phyloP scores from a whole-genome alignment of 768 basidiomycete genomes.

The Suillus brevipes region DNA sequence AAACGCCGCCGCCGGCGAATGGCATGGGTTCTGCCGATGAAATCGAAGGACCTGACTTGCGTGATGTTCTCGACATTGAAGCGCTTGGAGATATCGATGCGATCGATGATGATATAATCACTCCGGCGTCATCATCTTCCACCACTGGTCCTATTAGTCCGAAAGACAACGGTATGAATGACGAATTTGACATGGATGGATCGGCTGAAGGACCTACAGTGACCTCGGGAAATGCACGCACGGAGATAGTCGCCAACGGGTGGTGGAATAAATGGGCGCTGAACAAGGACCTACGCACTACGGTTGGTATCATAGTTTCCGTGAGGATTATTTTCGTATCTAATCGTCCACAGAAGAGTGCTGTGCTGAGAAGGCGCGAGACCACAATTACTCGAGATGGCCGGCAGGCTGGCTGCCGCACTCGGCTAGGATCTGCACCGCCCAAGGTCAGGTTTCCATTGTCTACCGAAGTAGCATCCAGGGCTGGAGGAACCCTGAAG shows the following conservation, averaged over 20 bases:
- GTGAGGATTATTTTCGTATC: constrained; percentile 12
- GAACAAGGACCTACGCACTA: constrained; percentile 21
- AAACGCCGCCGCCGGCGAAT: constrained; percentile 26
- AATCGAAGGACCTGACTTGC: constrained; percentile 44
- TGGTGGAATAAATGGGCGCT: constrained; percentile 55
- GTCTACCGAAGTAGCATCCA: constrained; percentile 16
- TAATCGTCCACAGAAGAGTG: constrained; percentile 28
- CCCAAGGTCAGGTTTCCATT: constrained; percentile 19
- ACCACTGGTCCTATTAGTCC: constrained; percentile 36
- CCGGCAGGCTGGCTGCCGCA: constrained; percentile 34
- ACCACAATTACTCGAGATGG: constrained; percentile 49
- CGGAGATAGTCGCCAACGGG: constrained; percentile 44
- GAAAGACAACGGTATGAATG: constrained; percentile 17
- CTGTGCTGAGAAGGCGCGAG: constrained; percentile 42
- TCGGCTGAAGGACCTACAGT: constrained; percentile 28
- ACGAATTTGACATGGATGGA: constrained; percentile 15
- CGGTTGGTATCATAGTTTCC: constrained; percentile 21
- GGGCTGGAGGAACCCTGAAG: constrained; percentile 20
- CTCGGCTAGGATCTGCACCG: constrained; percentile 28
- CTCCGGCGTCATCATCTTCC: constrained; percentile 37
- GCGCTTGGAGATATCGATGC: constrained; percentile 48
- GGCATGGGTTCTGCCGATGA: constrained; percentile 12
- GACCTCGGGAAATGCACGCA: too few species aligned
- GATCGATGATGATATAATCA: constrained; percentile 20
- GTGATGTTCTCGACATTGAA: constrained; percentile 43